These are phyloP conservation scores for Epichloe baconii DNA, from an alignment of 2,329 filamentous ascomycete genomes.

Conservation along the genomic window DNA sequence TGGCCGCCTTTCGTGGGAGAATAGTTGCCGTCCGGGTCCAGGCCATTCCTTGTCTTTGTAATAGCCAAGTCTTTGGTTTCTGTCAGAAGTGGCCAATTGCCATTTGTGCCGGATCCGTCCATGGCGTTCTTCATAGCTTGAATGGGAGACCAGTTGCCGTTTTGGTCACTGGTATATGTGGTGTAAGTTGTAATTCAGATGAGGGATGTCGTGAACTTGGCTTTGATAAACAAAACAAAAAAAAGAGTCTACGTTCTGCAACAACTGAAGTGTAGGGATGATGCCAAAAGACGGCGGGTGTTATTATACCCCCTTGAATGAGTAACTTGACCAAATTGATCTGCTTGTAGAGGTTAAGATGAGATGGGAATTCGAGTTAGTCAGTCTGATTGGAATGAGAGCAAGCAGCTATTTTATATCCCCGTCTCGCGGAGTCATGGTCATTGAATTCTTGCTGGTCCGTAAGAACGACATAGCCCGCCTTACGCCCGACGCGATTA, in stretches of 20 bases:
- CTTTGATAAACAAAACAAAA: background rate
- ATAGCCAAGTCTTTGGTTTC: background rate
- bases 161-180: background rate
- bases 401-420: background rate
- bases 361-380: background rate
- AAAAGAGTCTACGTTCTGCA: too few species aligned
- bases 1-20: too few species aligned
- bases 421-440: background rate
- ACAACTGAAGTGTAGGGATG: background rate
- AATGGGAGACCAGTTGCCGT: background rate
- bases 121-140: background rate
- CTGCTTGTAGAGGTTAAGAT: background rate
- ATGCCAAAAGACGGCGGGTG: background rate
- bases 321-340: background rate
- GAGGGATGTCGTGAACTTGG: background rate
- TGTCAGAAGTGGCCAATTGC: background rate
- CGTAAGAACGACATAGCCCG: background rate
- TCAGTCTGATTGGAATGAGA: background rate
- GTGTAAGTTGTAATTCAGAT: background rate
- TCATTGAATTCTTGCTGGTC: background rate
- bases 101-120: background rate
- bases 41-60: background rate
- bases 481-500: background rate
- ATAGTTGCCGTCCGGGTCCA: background rate
- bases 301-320: background rate